Evolutionary conservation across 2,329 filamentous ascomycete species (phyloP).

Genomic region (Raffaelea deltoideospora): DNA sequence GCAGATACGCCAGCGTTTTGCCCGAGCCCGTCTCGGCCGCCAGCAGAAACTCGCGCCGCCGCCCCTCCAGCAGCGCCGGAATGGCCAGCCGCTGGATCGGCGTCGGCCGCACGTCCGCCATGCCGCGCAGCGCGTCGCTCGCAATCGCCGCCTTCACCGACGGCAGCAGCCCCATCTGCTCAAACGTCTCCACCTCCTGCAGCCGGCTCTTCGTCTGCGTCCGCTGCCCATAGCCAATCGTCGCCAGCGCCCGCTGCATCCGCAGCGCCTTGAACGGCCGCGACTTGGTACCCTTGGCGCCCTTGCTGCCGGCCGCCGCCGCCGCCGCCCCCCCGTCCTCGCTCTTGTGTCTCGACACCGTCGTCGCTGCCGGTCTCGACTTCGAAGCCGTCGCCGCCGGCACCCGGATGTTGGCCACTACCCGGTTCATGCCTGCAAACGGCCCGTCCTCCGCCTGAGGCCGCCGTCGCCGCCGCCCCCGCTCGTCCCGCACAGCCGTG

Average conservation of each 20-base stretch:
- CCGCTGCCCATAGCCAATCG: slow-evolving; percentile 59
- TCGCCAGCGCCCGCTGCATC: slow-evolving; percentile 73
- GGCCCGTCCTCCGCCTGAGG: slow-evolving; percentile 32
- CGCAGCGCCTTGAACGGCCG: slow-evolving; percentile 65
- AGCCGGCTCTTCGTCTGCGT: slow-evolving; percentile 37
- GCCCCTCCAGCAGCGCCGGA: slow-evolving; percentile 47
- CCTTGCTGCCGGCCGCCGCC: background rate
- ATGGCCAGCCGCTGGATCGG: slow-evolving; percentile 84
- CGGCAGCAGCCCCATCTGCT: slow-evolving; percentile 64
- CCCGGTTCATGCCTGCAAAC: slow-evolving; percentile 41
- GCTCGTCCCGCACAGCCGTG: slow-evolving; percentile 17
- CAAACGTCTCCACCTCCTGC: slow-evolving; percentile 60
- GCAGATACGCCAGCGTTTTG: slow-evolving; percentile 84
- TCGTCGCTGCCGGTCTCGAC: slow-evolving; percentile 7
- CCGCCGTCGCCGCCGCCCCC: slow-evolving; percentile 21
- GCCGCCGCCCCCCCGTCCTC: background rate
- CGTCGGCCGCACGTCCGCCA: slow-evolving; percentile 67
- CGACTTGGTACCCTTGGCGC: no score
- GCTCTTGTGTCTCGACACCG: slow-evolving; percentile 6
- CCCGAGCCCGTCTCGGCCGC: slow-evolving; percentile 95
- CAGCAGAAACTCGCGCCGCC: slow-evolving; percentile 51
- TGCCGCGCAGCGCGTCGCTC: slow-evolving; percentile 57
- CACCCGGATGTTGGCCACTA: slow-evolving; percentile 27
- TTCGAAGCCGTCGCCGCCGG: slow-evolving; percentile 8
- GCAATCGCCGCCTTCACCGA: slow-evolving; percentile 54